phyloP scores from a whole-genome alignment of 1,284 basidiomycete species.

The Ceratobasidium sp. region DNA sequence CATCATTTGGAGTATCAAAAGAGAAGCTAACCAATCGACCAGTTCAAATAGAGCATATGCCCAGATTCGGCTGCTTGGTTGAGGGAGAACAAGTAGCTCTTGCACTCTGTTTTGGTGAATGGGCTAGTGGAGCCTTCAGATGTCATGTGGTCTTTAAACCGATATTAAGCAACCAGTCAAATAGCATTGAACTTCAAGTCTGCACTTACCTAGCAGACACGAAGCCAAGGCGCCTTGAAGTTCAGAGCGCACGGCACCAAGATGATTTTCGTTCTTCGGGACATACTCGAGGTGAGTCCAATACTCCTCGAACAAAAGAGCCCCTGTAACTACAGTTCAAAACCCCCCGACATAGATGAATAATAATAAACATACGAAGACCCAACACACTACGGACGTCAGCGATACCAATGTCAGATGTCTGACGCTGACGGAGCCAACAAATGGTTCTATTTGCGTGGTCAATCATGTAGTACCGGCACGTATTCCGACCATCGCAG shows the following conservation, averaged over 20 bases:
- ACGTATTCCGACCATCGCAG: constrained; percentile 19
- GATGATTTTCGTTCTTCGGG: constrained; percentile 37
- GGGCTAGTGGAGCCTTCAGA: constrained; percentile 42
- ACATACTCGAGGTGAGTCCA: constrained; percentile 43
- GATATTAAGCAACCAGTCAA: background rate
- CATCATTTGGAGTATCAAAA: background rate
- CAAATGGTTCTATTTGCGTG: constrained; percentile 27
- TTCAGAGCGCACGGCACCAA: constrained; percentile 17
- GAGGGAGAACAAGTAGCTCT: constrained; percentile 28
- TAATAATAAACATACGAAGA: constrained; percentile 7
- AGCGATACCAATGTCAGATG: constrained; percentile 21
- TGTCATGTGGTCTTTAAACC: constrained; percentile 41
- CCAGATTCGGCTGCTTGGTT: constrained; percentile 35
- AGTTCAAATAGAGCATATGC: constrained; percentile 27
- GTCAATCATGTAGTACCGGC: constrained; percentile 34
- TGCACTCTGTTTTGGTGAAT: constrained; percentile 32
- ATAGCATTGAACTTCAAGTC: background rate
- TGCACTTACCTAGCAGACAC: constrained; percentile 31
- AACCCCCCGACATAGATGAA: background rate
- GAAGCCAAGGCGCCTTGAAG: constrained; percentile 34
- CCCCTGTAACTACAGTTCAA: constrained; percentile 18
- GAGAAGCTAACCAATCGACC: constrained; percentile 18
- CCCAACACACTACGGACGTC: constrained; percentile 18
- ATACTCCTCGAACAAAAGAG: constrained; percentile 41
- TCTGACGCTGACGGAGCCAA: constrained; percentile 28